phyloP scores from a whole-genome alignment of 768 basidiomycete species.

The Exidia glandulosa region DNA sequence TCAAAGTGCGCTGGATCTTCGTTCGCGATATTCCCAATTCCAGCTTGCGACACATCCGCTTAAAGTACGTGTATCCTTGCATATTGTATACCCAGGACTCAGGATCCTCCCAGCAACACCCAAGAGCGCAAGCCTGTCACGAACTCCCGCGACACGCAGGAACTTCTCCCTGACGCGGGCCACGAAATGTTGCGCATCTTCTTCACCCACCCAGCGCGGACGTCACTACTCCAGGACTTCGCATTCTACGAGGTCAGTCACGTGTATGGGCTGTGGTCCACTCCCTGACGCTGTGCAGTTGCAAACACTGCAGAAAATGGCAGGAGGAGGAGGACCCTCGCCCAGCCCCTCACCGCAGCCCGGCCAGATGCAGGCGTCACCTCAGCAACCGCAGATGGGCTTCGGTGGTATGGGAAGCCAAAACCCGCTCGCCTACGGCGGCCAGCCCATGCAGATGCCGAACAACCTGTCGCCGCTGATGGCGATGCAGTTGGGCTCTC shows the following conservation, averaged over 20 bases:
- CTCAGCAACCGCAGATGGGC: conserved; percentile 23
- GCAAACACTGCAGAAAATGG: conserved; percentile 71
- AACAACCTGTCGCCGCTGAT: conserved; percentile 42
- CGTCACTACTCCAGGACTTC: conserved; percentile 87
- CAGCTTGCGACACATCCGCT: conserved; percentile 76
- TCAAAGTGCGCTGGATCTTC: conserved; percentile 97
- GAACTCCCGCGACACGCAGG: conserved; percentile 95
- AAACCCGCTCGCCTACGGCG: conserved; percentile 42
- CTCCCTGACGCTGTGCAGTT: conserved; percentile 32
- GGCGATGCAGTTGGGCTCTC: conserved; percentile 43
- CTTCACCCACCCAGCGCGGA: conserved; percentile 84
- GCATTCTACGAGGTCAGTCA: conserved; percentile 74
- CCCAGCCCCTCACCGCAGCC: conserved; percentile 26
- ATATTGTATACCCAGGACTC: neutral
- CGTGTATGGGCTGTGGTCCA: neutral
- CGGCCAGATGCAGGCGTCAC: conserved; percentile 29
- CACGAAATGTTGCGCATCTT: conserved; percentile 96
- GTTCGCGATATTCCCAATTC: conserved; percentile 92
- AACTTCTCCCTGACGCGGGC: conserved; percentile 89
- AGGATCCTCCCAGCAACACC: conserved; percentile 60
- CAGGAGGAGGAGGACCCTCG: conserved; percentile 16
- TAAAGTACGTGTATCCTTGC: conserved; percentile 44
- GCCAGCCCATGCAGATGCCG: conserved; percentile 33
- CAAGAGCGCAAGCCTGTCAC: conserved; percentile 98
- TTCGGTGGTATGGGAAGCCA: conserved; percentile 34